Conservation (phyloP, 1,284 basidiomycete species). For the Tilletia walkeri region DNA sequence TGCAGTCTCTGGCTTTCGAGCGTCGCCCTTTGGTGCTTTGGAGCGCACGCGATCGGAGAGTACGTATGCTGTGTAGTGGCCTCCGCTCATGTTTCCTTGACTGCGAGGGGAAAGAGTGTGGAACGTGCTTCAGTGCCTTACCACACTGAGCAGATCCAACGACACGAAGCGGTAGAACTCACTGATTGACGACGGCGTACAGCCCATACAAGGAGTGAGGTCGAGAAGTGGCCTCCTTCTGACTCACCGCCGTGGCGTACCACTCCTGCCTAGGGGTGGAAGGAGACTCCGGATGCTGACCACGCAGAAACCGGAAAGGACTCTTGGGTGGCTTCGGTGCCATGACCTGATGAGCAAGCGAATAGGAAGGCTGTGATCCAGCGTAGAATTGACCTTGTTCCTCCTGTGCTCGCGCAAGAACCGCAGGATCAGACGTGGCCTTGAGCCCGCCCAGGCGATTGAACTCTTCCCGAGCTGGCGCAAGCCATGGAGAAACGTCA, state of each 20-base stretch:
- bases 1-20: neutral
- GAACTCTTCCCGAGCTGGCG: constrained; percentile 73
- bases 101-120: neutral
- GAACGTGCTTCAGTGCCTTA: neutral
- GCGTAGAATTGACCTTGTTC: neutral
- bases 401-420: constrained; percentile 20
- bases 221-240: neutral
- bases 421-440: constrained; percentile 51
- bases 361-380: too few relatives aligned
- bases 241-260: neutral
- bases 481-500: constrained; percentile 79
- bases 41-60: constrained; percentile 30
- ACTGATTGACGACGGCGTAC: constrained; percentile 77
- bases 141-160: too few relatives aligned
- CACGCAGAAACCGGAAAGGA: neutral
- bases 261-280: neutral
- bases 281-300: neutral
- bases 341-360: too few relatives aligned
- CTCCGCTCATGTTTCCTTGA: constrained; percentile 40
- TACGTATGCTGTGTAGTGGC: constrained; percentile 49
- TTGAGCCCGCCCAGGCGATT: constrained; percentile 57
- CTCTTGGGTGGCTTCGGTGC: neutral
- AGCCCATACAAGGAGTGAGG: constrained; percentile 42
- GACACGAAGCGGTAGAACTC: neutral
- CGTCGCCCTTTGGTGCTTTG: neutral